These are phyloP conservation scores for Picea abies DNA, from an alignment of 83 land plant genomes.

Conservation along the genomic window DNA sequence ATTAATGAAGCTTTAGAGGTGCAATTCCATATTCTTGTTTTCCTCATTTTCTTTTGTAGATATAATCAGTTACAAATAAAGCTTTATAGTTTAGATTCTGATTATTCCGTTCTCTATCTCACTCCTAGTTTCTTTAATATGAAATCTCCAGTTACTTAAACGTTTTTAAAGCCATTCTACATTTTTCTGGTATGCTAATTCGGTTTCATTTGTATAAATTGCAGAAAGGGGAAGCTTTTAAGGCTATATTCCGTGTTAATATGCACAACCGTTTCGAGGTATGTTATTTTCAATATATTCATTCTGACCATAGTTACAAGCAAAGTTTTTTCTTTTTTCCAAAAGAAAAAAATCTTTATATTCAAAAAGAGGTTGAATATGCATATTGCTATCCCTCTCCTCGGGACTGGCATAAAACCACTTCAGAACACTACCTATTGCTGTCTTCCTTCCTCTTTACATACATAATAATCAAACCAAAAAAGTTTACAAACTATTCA, in stretches of 20 bases:
- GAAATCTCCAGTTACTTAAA: background rate
- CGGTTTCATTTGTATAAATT: conserved; percentile 16
- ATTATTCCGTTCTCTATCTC: background rate
- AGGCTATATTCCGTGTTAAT: conserved; percentile 69
- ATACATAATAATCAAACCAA: no score
- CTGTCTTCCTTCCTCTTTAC: no score
- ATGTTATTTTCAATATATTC: background rate
- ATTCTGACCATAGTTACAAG: background rate
- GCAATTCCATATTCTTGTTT: conserved; percentile 8
- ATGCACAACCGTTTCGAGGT: conserved; percentile 72
- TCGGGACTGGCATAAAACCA: no score
- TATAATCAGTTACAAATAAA: background rate
- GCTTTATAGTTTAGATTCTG: conserved; percentile 6
- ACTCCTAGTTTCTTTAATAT: background rate
- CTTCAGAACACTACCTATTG: no score
- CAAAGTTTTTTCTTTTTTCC: background rate
- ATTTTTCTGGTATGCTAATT: background rate
- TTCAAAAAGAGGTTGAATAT: no score
- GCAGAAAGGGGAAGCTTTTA: conserved; percentile 68
- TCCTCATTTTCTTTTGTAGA: background rate
- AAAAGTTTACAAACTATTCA: no score
- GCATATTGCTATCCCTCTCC: no score
- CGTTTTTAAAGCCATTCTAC: background rate
- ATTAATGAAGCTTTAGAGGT: conserved; percentile 53
- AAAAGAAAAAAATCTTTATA: no score